Percentiles rank a stretch among this genome's conserved stretches.
Evolutionary conservation across 441 rosid species (phyloP).

Genomic region (Gossypium gossypioides): DNA sequence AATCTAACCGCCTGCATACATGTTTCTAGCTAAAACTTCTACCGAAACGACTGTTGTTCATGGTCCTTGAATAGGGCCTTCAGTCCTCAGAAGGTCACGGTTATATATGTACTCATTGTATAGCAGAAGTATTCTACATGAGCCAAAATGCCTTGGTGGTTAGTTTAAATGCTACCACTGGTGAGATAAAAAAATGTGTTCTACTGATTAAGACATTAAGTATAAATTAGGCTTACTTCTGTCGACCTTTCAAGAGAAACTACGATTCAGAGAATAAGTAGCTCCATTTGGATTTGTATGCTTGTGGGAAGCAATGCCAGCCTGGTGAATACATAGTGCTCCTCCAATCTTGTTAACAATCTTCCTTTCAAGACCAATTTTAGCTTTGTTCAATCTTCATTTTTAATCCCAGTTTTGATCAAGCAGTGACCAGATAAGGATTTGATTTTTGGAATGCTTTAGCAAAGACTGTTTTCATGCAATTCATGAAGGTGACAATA

Average conservation of each 20-base stretch:
- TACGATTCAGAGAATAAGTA: conserved; percentile 39
- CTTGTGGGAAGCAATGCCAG: conserved; percentile 77
- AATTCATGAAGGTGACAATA: conserved; percentile 67
- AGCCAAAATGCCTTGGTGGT: conserved; percentile 66
- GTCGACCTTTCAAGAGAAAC: conserved; percentile 56
- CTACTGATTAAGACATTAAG: conserved; percentile 49
- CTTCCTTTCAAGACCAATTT: conserved; percentile 83
- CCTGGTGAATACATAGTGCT: conserved; percentile 66
- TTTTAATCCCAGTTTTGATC: conserved; percentile 60
- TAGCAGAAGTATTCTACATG: conserved; percentile 60
- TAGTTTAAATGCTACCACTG: conserved; percentile 79
- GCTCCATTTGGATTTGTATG: conserved; percentile 74
- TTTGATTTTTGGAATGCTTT: conserved; percentile 49
- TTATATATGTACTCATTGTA: conserved; percentile 55
- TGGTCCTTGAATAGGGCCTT: conserved; percentile 71
- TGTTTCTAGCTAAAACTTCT: background rate
- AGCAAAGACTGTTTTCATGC: conserved; percentile 46
- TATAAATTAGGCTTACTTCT: conserved; percentile 58
- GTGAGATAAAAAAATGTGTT: conserved; percentile 86
- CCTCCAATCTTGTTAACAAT: conserved; percentile 54
- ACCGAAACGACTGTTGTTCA: conserved; percentile 10
- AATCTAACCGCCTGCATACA: background rate
- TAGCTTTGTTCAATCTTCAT: conserved; percentile 64
- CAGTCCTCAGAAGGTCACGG: conserved; percentile 67
- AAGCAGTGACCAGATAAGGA: conserved; percentile 49